Percentiles rank a stretch among this genome's conserved stretches.
Conservation (phyloP, 257 asterid species). For the Mitragyna speciosa region DNA sequence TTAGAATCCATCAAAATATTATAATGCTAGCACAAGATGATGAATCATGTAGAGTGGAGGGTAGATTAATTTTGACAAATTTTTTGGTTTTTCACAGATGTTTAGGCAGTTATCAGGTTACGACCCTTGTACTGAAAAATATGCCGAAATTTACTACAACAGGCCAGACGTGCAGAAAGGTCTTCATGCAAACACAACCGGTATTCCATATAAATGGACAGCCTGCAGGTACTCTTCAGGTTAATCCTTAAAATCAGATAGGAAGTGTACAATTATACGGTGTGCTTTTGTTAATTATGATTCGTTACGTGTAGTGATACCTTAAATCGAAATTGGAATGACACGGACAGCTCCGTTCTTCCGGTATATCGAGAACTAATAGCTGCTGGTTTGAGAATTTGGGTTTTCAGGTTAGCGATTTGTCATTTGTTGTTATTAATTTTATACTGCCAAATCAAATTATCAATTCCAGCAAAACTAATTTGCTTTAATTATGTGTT, state of each 20-base stretch:
- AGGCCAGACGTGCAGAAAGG: constrained; percentile 87
- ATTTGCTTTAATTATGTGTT: not conserved
- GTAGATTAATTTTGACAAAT: not conserved
- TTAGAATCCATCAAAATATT: not conserved
- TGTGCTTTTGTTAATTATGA: not conserved
- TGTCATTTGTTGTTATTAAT: not conserved
- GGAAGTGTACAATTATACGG: not conserved
- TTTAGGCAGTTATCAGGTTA: constrained; percentile 58
- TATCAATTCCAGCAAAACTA: not conserved
- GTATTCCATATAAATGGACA: constrained; percentile 86
- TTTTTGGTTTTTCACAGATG: constrained; percentile 16
- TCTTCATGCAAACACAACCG: constrained; percentile 73
- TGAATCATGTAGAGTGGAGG: not conserved
- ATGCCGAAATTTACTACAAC: constrained; percentile 84
- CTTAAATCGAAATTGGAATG: constrained; percentile 89
- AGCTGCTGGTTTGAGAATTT: constrained; percentile 80
- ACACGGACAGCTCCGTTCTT: constrained; percentile 77
- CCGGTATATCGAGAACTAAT: constrained; percentile 71
- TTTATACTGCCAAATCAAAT: not conserved
- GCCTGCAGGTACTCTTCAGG: constrained; percentile 74
- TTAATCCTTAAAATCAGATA: not conserved
- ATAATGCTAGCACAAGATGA: too few species aligned
- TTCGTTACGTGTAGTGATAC: constrained; percentile 53
- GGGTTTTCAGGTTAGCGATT: constrained; percentile 79
- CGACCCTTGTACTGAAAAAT: constrained; percentile 90